These are phyloP conservation scores for Dendrobium catenatum DNA, from an alignment of 106 monocot species.

Conservation along the genomic window DNA sequence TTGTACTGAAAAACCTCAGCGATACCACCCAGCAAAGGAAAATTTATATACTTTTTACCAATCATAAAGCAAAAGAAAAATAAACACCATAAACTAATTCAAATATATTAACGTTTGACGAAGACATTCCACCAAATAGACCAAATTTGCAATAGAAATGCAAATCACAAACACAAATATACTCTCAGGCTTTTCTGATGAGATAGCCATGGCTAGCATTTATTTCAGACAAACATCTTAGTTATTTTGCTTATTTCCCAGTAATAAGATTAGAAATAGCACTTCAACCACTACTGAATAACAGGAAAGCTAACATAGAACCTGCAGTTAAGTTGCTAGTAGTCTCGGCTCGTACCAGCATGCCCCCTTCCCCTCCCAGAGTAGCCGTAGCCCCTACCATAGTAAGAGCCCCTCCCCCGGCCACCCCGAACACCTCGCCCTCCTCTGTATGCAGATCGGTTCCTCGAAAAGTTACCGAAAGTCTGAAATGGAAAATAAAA, in stretches of 20 bases:
- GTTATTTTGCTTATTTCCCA: neutral
- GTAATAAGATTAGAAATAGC: neutral
- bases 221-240: neutral
- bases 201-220: neutral
- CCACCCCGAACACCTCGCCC: constrained; percentile 22
- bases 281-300: neutral
- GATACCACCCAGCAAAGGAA: too few species aligned
- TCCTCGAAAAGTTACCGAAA: constrained; percentile 36
- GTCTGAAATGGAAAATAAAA: constrained; percentile 25
- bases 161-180: neutral
- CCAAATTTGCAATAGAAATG: too few species aligned
- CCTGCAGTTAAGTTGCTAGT: neutral
- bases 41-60: too few species aligned
- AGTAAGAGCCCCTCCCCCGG: constrained; percentile 12
- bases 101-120: too few species aligned
- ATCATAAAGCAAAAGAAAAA: too few species aligned
- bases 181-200: neutral
- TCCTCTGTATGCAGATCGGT: constrained; percentile 3
- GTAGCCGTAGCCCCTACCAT: constrained; percentile 24
- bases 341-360: neutral
- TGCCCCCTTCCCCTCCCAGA: constrained; percentile 18
- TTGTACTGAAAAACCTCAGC: too few species aligned
- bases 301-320: neutral
- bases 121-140: too few species aligned
- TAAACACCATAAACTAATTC: too few species aligned